Evolutionary conservation across 306 rosid genomes (phyloP).

Genomic region (Begonia loranthoides): DNA sequence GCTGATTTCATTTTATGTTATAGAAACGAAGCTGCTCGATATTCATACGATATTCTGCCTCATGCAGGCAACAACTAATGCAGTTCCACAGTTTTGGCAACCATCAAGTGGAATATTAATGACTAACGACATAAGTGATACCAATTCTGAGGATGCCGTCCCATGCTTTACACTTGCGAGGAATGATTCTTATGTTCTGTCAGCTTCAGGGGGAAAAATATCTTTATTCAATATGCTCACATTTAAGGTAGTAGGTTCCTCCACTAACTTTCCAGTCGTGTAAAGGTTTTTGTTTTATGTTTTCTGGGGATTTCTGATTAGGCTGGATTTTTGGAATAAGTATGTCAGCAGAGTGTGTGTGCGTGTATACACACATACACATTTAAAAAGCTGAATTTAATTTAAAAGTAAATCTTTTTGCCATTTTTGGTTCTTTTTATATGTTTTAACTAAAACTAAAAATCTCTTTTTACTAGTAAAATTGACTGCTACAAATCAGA

Average conservation of each 20-base stretch:
- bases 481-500: no score
- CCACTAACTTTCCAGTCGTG: no score
- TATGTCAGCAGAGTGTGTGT: no score
- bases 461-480: no score
- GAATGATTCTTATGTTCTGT: constrained; percentile 29
- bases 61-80: constrained; percentile 16
- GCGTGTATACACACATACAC: no score
- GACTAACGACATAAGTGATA: constrained; percentile 14
- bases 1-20: background rate
- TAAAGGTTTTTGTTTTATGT: no score
- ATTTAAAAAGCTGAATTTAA: no score
- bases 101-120: constrained; percentile 12
- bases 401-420: background rate
- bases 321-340: no score
- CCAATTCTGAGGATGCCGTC: constrained; percentile 2
- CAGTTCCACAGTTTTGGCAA: constrained; percentile 17
- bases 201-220: no score
- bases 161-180: constrained; percentile 21
- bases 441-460: background rate
- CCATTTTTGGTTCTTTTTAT: background rate
- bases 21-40: constrained; percentile 1
- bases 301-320: no score
- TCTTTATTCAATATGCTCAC: constrained; percentile 18
- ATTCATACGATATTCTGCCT: background rate
- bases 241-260: constrained; percentile 14